Percentiles rank a stretch among this genome's conserved stretches.
These are phyloP conservation scores for Talaromyces trachyspermus DNA, from an alignment of 495 filamentous ascomycete genomes.

Conservation along the genomic window DNA sequence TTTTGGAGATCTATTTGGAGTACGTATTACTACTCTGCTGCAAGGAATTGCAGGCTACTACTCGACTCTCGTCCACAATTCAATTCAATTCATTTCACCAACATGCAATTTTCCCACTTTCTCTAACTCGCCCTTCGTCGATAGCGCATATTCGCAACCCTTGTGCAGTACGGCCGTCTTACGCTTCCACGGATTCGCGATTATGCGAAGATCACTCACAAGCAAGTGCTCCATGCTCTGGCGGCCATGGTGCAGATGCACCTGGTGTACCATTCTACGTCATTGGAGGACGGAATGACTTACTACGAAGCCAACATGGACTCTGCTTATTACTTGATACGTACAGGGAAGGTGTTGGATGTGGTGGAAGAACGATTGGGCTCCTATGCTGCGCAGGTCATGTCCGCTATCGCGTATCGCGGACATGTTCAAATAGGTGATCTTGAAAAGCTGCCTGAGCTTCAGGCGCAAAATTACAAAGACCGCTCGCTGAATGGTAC, in stretches of 20 bases:
- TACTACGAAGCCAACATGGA: slow-evolving; percentile 73
- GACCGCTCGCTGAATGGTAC: slow-evolving; percentile 23
- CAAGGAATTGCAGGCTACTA: no score
- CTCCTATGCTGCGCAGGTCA: slow-evolving; percentile 56
- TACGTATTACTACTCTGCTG: slow-evolving; percentile 50
- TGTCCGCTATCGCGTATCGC: slow-evolving; percentile 65
- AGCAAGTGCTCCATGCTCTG: slow-evolving; percentile 69
- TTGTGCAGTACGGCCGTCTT: slow-evolving; percentile 73
- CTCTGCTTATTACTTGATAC: slow-evolving; percentile 69
- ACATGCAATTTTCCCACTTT: slow-evolving; percentile 2
- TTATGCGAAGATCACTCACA: slow-evolving; percentile 57
- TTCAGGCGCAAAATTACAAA: slow-evolving; percentile 13
- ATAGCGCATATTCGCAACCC: slow-evolving; percentile 70
- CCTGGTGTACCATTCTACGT: slow-evolving; percentile 67
- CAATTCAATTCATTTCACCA: background rate
- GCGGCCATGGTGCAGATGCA: slow-evolving; percentile 82
- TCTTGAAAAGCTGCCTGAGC: slow-evolving; percentile 43
- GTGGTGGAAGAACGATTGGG: slow-evolving; percentile 65
- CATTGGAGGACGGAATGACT: slow-evolving; percentile 52
- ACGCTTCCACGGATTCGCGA: slow-evolving; percentile 56
- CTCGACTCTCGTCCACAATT: no score
- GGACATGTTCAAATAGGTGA: slow-evolving; percentile 72
- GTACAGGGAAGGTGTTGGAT: slow-evolving; percentile 75
- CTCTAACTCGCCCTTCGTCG: background rate
- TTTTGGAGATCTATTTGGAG: slow-evolving; percentile 83